Conservation (phyloP, 331 rosid species). For the Saraca asoca region DNA sequence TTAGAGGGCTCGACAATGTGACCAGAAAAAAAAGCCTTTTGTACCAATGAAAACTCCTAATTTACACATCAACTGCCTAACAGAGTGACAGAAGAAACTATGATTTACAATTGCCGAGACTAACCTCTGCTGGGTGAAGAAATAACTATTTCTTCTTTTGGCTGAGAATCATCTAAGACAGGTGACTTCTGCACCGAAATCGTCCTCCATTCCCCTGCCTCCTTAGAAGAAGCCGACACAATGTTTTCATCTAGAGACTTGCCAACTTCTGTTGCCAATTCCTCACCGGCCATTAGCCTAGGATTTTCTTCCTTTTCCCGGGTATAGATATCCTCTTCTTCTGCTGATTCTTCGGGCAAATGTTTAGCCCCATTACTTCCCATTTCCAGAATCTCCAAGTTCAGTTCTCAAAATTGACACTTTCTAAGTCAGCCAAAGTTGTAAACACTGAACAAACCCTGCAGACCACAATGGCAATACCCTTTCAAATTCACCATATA, state of each 20-base stretch:
- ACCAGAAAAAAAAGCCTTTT: background rate
- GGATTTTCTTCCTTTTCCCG: constrained; percentile 28
- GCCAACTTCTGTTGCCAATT: constrained; percentile 8
- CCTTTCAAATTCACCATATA: constrained; percentile 16
- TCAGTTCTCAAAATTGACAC: background rate
- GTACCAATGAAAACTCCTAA: background rate
- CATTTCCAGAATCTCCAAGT: constrained; percentile 31
- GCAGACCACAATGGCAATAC: constrained; percentile 15
- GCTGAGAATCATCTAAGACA: constrained; percentile 30
- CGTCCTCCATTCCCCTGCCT: constrained; percentile 24
- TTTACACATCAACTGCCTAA: constrained; percentile 12
- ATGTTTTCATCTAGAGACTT: constrained; percentile 12
- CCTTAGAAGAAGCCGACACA: constrained; percentile 27
- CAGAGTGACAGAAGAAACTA: constrained; percentile 21
- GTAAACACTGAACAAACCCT: constrained; percentile 7
- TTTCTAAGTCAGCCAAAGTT: background rate
- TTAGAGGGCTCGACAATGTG: background rate
- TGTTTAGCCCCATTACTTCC: constrained; percentile 44
- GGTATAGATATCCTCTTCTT: constrained; percentile 37
- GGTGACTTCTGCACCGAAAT: constrained; percentile 28
- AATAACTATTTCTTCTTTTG: constrained; percentile 38
- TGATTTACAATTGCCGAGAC: constrained; percentile 32
- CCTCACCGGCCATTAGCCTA: constrained; percentile 24
- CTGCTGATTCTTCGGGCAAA: constrained; percentile 34
- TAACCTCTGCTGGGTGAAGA: constrained; percentile 57